Conservation (phyloP, 768 basidiomycete genomes). For the Xerocomus brunneocitrinus region DNA sequence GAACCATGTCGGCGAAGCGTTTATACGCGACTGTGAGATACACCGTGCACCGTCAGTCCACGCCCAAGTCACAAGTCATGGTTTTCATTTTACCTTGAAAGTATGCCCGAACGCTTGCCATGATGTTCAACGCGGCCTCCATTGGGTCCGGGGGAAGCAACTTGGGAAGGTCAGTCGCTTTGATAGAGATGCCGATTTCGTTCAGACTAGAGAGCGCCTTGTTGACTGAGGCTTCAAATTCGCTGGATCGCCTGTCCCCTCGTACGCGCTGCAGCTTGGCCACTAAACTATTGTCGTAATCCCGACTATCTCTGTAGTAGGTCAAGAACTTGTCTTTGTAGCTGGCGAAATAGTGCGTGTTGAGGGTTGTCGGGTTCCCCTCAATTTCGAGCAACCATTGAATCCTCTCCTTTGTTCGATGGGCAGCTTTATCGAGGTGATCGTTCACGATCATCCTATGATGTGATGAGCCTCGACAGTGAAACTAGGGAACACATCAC, state of each 20-base stretch:
- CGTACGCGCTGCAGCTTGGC: slow-evolving; percentile 1
- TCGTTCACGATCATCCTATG: slow-evolving; percentile 47
- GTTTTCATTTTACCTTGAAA: slow-evolving; percentile 57
- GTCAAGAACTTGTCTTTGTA: slow-evolving; percentile 48
- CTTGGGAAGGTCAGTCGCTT: slow-evolving; percentile 43
- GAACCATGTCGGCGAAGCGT: slow-evolving; percentile 41
- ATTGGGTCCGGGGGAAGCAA: slow-evolving; percentile 47
- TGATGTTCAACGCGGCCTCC: slow-evolving; percentile 57
- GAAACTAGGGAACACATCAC: slow-evolving; percentile 6
- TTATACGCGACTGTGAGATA: slow-evolving; percentile 41
- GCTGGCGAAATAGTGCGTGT: slow-evolving; percentile 46
- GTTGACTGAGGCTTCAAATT: slow-evolving; percentile 20
- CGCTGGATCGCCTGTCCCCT: neutral
- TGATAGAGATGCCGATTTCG: slow-evolving; percentile 25
- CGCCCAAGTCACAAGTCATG: neutral
- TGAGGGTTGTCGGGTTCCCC: slow-evolving; percentile 45
- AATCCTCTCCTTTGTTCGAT: slow-evolving; percentile 38
- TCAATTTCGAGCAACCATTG: slow-evolving; percentile 50
- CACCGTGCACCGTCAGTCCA: neutral
- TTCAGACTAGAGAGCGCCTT: slow-evolving; percentile 23
- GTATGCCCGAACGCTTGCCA: slow-evolving; percentile 69
- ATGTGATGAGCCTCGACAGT: neutral
- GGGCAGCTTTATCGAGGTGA: slow-evolving; percentile 43
- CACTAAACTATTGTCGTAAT: slow-evolving; percentile 1
- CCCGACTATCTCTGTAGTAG: slow-evolving; percentile 39